Conservation (phyloP, 129 eudicot species). For the Cynara cardunculus region DNA sequence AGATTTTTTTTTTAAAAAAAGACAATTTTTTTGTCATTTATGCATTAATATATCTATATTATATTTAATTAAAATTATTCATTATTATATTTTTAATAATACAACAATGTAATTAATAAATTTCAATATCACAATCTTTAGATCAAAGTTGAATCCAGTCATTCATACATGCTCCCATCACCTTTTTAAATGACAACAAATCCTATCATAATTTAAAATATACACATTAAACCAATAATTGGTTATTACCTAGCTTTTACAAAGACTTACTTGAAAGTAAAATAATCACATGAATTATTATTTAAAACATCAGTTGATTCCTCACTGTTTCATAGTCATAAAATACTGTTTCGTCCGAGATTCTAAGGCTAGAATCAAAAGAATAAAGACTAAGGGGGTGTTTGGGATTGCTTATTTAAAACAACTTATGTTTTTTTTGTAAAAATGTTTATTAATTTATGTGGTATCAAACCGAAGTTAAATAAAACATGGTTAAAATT, state of each 20-base stretch:
- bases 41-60: neutral
- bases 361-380: too few relatives aligned
- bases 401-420: too few relatives aligned
- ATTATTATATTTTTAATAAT: neutral
- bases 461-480: too few relatives aligned
- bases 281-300: neutral
- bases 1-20: too few relatives aligned
- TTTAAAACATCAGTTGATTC: neutral
- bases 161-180: neutral
- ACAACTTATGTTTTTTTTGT: too few relatives aligned
- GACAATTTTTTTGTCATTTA: neutral
- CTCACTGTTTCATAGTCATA: too few relatives aligned
- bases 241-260: neutral
- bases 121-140: neutral
- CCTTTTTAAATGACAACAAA: neutral
- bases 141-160: neutral
- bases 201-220: neutral
- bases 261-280: neutral
- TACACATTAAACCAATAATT: neutral
- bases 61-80: neutral
- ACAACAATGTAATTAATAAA: neutral
- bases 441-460: too few relatives aligned
- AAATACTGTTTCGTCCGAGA: neutral
- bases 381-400: neutral
- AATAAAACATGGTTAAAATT: too few relatives aligned